These are phyloP conservation scores for Corylus avellana DNA, from an alignment of 306 rosid genomes.

Conservation along the genomic window DNA sequence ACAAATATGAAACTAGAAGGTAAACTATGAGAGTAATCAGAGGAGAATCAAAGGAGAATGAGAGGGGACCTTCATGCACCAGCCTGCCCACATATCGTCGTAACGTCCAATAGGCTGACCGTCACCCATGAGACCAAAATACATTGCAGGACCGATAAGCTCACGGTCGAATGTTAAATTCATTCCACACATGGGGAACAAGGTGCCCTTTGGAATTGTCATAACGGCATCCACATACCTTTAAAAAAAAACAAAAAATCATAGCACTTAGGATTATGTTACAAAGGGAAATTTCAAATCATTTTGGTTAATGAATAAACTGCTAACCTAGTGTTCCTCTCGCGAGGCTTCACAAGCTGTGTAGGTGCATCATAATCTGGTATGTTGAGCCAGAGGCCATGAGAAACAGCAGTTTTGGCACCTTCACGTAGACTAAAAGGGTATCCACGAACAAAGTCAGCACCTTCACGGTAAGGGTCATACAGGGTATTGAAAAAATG, in stretches of 20 bases:
- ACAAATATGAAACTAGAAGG: neutral
- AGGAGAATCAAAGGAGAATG: neutral
- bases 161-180: slow-evolving; percentile 88
- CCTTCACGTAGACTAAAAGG: slow-evolving; percentile 92
- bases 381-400: slow-evolving; percentile 93
- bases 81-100: slow-evolving; percentile 96
- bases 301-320: neutral
- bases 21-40: neutral
- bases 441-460: slow-evolving; percentile 88
- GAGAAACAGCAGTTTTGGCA: slow-evolving; percentile 77
- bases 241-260: neutral
- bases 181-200: slow-evolving; percentile 93
- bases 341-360: slow-evolving; percentile 86
- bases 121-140: slow-evolving; percentile 94
- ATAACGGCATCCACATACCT: slow-evolving; percentile 66
- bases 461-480: slow-evolving; percentile 76
- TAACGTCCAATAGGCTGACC: slow-evolving; percentile 93
- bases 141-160: slow-evolving; percentile 93
- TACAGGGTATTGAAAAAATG: slow-evolving; percentile 60
- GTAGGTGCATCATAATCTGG: slow-evolving; percentile 95
- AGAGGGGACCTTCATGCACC: slow-evolving; percentile 67
- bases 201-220: slow-evolving; percentile 61
- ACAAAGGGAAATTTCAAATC: neutral
- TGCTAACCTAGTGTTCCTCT: slow-evolving; percentile 75
- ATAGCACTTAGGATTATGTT: neutral